Evolutionary conservation across 441 rosid species (phyloP), one percentile per base, ranked within the genome.

Genomic region (Gossypium trilobum): DNA sequence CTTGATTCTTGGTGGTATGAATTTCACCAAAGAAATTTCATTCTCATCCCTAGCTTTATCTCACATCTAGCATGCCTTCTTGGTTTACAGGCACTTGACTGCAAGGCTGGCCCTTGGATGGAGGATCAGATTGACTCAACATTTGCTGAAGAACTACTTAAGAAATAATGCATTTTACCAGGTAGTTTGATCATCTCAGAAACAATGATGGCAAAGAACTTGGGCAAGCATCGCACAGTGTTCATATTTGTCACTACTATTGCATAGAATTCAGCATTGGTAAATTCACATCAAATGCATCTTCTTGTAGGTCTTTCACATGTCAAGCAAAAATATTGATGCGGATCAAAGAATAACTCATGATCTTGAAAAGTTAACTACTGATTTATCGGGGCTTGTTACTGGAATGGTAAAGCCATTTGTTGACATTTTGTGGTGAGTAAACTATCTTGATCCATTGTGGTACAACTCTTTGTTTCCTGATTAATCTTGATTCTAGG

Each of bases 321-420:
- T 91, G 97, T 90, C 98, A n/a, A 89, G 87, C 81, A 86, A 85
- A 87, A 85, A 80, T 61, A 83, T 95, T 73, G 99, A 95, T 85
- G 98, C 97, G 4, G 99, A 95, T 81, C 99, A 95, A 84, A 86
- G 99, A 82, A 82, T 95, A 66, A 95, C 98, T 64, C 89, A 88
- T 66, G 99, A 95, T 88, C 87, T 95, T 59, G 99, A 93, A 74
- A 95, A 93, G 81, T 82, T 95, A 76, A 86, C 98, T 42, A 63
- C 85, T 19, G 97, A 93, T 80, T 83, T 95, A 73, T 86, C 99
- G 42, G 97, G 97, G 71, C 78, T 95, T 57, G 94, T 95, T 58
- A 93, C 99, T 71, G 99, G 98, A 81, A 89, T 95, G 99, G 99
- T 95, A 44, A 93, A 95, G 91, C 99, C 99, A 76, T 85, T 88